Evolutionary conservation across 768 basidiomycete species (phyloP).

Genomic region (Amanita fuliginea): DNA sequence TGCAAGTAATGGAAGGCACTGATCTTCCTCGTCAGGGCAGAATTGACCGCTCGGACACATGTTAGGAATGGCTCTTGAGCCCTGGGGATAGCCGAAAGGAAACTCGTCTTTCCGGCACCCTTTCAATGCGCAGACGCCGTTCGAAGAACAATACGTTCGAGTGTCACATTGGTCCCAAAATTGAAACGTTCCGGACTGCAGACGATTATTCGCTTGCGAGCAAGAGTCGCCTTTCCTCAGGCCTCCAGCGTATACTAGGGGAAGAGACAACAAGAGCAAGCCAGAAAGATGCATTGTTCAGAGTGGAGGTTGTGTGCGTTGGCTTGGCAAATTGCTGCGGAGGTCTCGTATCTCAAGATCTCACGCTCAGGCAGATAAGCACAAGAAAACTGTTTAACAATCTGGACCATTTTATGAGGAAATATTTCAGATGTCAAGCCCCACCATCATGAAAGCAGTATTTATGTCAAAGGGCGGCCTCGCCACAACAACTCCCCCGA

Average conservation of each 20-base stretch:
- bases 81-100: slow-evolving; percentile 54
- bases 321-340: neutral
- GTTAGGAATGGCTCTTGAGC: slow-evolving; percentile 35
- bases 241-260: slow-evolving; percentile 35
- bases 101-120: slow-evolving; percentile 71
- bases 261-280: slow-evolving; percentile 41
- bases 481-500: slow-evolving; percentile 78
- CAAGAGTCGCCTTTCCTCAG: slow-evolving; percentile 35
- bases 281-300: slow-evolving; percentile 30
- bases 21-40: slow-evolving; percentile 76
- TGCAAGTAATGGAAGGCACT: slow-evolving; percentile 46
- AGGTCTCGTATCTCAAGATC: neutral
- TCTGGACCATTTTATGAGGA: slow-evolving; percentile 4
- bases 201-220: slow-evolving; percentile 45
- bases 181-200: slow-evolving; percentile 69
- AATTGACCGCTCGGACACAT: slow-evolving; percentile 55
- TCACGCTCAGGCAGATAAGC: slow-evolving; percentile 1
- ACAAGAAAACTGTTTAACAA: neutral
- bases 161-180: slow-evolving; percentile 73
- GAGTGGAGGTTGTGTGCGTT: neutral
- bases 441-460: slow-evolving; percentile 73
- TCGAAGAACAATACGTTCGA: slow-evolving; percentile 49
- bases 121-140: slow-evolving; percentile 46
- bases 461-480: slow-evolving; percentile 69
- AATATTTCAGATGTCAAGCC: slow-evolving; percentile 62